These are phyloP conservation scores for Apiotrichum laibachii DNA, from an alignment of 1,284 basidiomycete genomes.

Conservation along the genomic window DNA sequence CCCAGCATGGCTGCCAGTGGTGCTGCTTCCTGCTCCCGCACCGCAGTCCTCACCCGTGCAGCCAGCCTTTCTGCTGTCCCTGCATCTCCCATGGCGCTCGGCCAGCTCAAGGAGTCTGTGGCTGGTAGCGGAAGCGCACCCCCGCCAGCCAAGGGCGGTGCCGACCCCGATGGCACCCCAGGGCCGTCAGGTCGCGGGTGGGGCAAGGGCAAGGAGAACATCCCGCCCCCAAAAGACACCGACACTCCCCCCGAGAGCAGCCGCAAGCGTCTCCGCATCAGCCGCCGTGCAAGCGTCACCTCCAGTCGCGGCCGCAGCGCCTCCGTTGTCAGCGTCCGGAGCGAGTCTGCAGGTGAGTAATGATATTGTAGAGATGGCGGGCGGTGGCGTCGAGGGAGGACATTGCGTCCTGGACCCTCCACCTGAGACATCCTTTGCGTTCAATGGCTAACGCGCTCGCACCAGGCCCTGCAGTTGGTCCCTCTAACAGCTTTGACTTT, in stretches of 20 bases:
- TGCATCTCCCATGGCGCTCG: slow-evolving; percentile 15
- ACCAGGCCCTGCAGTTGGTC: slow-evolving; percentile 2
- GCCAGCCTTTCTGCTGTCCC: slow-evolving; percentile 29
- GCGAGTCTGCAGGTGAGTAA: slow-evolving; percentile 34
- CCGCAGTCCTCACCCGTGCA: slow-evolving; percentile 19
- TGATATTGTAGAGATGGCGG: background rate
- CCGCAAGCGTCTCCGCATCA: slow-evolving; percentile 38
- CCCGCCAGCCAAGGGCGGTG: slow-evolving; percentile 16
- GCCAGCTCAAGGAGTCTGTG: slow-evolving; percentile 17
- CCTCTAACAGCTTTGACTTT: slow-evolving; percentile 5
- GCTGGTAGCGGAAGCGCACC: slow-evolving; percentile 9
- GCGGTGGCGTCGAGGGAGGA: background rate
- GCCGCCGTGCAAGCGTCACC: slow-evolving; percentile 7
- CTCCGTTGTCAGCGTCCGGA: slow-evolving; percentile 41
- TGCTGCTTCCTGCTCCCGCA: background rate
- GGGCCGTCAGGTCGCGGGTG: slow-evolving; percentile 24
- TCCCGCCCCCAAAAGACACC: slow-evolving; percentile 38
- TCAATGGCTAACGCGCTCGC: slow-evolving; percentile 3
- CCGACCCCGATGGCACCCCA: slow-evolving; percentile 15
- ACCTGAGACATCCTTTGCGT: too few relatives aligned
- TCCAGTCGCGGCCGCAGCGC: slow-evolving; percentile 32
- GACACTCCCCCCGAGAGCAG: slow-evolving; percentile 15
- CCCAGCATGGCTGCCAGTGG: background rate
- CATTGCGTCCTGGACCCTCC: too few relatives aligned
- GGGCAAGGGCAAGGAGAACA: slow-evolving; percentile 48